Base-by-base conservation (phyloP, 2,329 filamentous ascomycete genomes). In the Grosmannia clavigera region DNA sequence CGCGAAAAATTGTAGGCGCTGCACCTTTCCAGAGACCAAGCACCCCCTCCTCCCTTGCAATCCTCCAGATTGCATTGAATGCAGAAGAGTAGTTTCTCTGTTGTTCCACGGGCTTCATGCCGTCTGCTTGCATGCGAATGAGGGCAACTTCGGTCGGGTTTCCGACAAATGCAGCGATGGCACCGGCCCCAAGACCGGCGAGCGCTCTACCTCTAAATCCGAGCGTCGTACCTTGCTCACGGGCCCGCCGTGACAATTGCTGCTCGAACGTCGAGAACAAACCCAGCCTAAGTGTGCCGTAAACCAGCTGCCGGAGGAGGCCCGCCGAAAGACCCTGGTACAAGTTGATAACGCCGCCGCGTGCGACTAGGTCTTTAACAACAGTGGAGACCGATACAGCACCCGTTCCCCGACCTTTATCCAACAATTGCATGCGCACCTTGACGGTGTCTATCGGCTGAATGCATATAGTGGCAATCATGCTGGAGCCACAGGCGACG, bases 361-460 rank as follows among this genome's bases (percentile, higher is more conserved):
- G 83, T 14, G 88, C 83, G 61, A 97, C 80, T 68, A 99, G 95
- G 61, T 96, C 88, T 65, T 83, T 82, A 48, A 92, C 88, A 59
- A 97, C 83, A 27, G 85, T 83, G 10, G 96, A 67, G 0, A 92
- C 88, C 0, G 86, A 88, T 27, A 51, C 25, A 25, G 48, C 10
- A 12, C 22, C 14, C 10, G 3, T 51, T 1, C 90, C 4, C 84
- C 84, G 63, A 88, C 84, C 40, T 84, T 92, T 92, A 61, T 92
- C 92, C 11, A 92, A 92, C 52, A 99, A 83, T 73, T 99, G 94
- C 66, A 99, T 85, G 64, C 94, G 89, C 62, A 99, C 94, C 74
- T 99, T 97, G 75, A 99, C 83, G 92, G 97, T 99, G 76, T 99
- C 94, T 70, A 97, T 87, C 57, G 92, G 92, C 70, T 97, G 92